Conservation (phyloP, 345 rosid genomes). For the Theobroma cacao region DNA sequence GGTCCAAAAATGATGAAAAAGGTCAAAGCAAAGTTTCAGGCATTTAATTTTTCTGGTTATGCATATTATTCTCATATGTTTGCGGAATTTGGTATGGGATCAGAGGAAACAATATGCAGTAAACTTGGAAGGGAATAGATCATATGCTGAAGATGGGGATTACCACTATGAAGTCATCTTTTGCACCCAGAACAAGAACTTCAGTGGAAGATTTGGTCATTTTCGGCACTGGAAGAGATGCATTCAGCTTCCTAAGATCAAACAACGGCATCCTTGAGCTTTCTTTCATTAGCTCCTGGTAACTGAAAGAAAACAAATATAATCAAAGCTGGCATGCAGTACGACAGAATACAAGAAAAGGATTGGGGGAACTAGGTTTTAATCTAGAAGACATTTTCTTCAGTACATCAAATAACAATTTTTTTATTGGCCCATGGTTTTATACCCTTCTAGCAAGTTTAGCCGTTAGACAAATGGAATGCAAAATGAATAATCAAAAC, state of each 20-base stretch:
- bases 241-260: constrained; percentile 82
- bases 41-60: no score
- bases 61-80: not conserved
- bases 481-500: not conserved
- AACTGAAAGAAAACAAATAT: constrained; percentile 42
- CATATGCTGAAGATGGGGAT: not conserved
- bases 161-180: constrained; percentile 88
- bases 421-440: no score
- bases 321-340: not conserved
- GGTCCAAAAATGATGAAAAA: not conserved
- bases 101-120: not conserved
- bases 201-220: constrained; percentile 40
- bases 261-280: constrained; percentile 76
- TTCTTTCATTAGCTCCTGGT: constrained; percentile 73
- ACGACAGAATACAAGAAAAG: not conserved
- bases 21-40: not conserved
- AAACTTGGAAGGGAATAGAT: not conserved
- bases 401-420: no score
- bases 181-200: constrained; percentile 74
- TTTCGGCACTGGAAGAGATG: constrained; percentile 81
- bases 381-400: not conserved
- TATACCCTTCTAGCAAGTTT: not conserved
- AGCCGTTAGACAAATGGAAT: not conserved
- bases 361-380: not conserved
- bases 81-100: not conserved